Evolutionary conservation across 257 asterid genomes (phyloP).

Genomic region (Ehretia macrophylla): DNA sequence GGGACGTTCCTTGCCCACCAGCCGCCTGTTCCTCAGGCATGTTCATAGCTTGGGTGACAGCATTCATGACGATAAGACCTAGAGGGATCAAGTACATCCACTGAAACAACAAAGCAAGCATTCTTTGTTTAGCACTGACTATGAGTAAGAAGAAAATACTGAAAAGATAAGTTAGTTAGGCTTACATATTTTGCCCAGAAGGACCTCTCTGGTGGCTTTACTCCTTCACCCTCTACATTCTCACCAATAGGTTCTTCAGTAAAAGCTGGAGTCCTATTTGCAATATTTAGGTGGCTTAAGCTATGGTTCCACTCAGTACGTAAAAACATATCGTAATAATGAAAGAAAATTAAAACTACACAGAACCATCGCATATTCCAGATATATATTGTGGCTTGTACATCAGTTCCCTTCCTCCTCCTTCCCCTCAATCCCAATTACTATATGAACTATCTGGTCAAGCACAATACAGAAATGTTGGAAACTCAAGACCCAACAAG

Average conservation of each 20-base stretch:
- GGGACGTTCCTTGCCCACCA: slow-evolving; percentile 66
- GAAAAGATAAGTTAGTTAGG: slow-evolving; percentile 7
- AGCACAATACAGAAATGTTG: too few species aligned
- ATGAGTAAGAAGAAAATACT: not conserved
- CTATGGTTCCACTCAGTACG: slow-evolving; percentile 6
- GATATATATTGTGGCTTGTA: not conserved
- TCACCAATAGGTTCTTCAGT: slow-evolving; percentile 66
- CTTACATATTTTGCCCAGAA: slow-evolving; percentile 99
- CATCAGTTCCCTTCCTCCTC: not conserved
- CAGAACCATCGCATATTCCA: not conserved
- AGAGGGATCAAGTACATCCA: slow-evolving; percentile 99
- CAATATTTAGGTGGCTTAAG: not conserved
- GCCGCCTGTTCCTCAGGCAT: slow-evolving; percentile 77
- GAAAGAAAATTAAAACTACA: not conserved
- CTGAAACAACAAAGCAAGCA: slow-evolving; percentile 33
- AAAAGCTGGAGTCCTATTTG: slow-evolving; percentile 78
- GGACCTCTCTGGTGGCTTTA: slow-evolving; percentile 74
- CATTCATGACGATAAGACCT: slow-evolving; percentile 90
- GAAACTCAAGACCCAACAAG: too few species aligned
- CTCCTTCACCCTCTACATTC: slow-evolving; percentile 67
- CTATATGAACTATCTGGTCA: too few species aligned
- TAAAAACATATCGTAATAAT: too few species aligned
- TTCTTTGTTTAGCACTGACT: not conserved
- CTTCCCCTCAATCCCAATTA: too few species aligned
- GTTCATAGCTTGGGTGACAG: slow-evolving; percentile 94